Conservation (phyloP, 345 rosid species). For the Isatis tinctoria region DNA sequence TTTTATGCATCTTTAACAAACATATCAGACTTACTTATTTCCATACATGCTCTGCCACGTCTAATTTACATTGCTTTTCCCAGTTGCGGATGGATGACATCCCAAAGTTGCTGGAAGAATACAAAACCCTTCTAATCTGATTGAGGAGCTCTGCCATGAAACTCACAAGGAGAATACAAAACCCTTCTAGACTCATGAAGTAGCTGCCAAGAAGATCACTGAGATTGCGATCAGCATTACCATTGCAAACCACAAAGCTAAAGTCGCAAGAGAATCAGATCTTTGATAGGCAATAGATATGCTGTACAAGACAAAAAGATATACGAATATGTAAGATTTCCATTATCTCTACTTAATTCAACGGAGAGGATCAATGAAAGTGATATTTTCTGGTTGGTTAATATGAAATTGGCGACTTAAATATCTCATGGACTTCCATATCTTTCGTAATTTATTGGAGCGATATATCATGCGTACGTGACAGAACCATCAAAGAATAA, state of each 20-base stretch:
- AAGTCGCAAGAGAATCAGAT: not conserved
- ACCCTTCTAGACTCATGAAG: constrained; percentile 2
- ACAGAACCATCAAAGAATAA: constrained; percentile 22
- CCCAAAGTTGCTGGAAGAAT: constrained; percentile 73
- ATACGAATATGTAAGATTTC: not conserved
- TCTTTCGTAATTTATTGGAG: not conserved
- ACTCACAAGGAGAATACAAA: not conserved
- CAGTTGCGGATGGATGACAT: constrained; percentile 83
- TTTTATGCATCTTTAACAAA: constrained; percentile 1
- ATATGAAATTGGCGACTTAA: not conserved
- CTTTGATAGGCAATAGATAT: not conserved
- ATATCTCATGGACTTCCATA: not conserved
- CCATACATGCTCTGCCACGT: not conserved
- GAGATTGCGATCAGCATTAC: not conserved
- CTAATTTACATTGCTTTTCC: constrained; percentile 11
- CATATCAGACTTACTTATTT: not conserved
- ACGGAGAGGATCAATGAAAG: not conserved
- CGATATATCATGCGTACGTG: not conserved
- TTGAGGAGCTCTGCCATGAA: constrained; percentile 22
- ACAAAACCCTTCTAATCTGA: constrained; percentile 45
- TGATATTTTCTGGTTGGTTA: not conserved
- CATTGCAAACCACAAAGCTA: not conserved
- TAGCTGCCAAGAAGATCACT: constrained; percentile 38
- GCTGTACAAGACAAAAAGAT: not conserved
- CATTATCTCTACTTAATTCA: constrained; percentile 20